These are phyloP conservation scores for Acanthamoeba divionensis DNA, from an alignment of 208 protist species.

Conservation along the genomic window DNA sequence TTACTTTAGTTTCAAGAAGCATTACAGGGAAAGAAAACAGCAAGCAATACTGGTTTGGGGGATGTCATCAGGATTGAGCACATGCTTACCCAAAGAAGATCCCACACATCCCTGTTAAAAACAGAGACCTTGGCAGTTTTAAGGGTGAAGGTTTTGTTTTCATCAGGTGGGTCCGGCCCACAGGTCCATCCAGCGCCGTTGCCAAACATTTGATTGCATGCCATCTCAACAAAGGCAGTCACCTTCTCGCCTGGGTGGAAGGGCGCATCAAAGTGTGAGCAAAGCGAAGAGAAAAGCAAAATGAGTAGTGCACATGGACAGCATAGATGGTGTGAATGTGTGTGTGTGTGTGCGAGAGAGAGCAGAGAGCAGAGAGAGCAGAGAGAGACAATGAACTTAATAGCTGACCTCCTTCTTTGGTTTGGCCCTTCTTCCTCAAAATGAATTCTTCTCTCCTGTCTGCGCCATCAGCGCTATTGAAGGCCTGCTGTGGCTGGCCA, in stretches of 20 bases:
- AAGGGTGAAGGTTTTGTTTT: conserved; percentile 59
- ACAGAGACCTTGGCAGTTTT: conserved; percentile 53
- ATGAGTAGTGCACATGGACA: neutral
- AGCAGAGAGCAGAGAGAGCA: neutral
- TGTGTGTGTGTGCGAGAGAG: neutral
- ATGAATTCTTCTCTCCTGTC: conserved; percentile 61
- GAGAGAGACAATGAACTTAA: neutral
- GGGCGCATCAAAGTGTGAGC: neutral
- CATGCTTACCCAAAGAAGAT: conserved; percentile 40
- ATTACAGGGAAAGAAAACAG: neutral
- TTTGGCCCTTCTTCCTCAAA: neutral
- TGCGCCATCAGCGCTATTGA: conserved; percentile 59
- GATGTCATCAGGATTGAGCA: neutral
- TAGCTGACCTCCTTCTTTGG: neutral
- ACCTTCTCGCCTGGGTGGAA: neutral
- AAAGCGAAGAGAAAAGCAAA: neutral
- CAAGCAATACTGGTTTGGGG: neutral
- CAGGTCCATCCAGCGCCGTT: conserved; percentile 53
- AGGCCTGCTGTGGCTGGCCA: conserved; percentile 65
- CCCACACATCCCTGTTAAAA: conserved; percentile 62
- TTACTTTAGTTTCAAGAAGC: too few species aligned
- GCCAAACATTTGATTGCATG: conserved; percentile 79
- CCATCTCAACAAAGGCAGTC: conserved; percentile 66
- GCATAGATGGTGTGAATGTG: neutral
- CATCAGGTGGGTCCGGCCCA: conserved; percentile 62